Conservation (phyloP, 352 stramenopile species). For the Pythium sp. region DNA sequence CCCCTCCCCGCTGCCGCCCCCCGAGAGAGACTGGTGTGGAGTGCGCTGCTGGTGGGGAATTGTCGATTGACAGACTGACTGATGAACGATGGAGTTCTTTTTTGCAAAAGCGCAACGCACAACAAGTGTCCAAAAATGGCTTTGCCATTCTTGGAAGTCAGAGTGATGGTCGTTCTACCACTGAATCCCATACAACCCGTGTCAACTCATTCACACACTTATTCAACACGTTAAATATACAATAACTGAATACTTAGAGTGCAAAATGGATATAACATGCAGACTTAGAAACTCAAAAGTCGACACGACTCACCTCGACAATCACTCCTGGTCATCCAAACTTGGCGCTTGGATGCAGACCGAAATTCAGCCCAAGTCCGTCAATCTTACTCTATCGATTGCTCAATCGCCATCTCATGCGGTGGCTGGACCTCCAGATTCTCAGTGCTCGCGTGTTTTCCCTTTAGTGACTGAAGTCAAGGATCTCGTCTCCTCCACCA, state of each 20-base stretch:
- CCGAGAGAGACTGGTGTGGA: background rate
- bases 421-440: background rate
- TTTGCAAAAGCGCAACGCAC: background rate
- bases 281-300: background rate
- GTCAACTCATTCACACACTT: background rate
- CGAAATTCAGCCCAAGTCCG: background rate
- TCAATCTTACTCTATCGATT: background rate
- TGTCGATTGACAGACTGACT: background rate
- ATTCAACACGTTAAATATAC: background rate
- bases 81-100: conserved; percentile 1
- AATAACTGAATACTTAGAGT: background rate
- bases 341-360: conserved; percentile 2
- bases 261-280: background rate
- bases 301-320: background rate
- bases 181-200: background rate
- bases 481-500: background rate
- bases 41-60: background rate
- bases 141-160: background rate
- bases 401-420: background rate
- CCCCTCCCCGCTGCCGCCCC: too few relatives aligned
- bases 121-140: background rate
- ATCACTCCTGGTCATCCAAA: conserved; percentile 8
- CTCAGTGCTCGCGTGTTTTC: too few relatives aligned
- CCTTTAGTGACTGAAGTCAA: too few relatives aligned
- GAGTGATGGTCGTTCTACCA: conserved; percentile 1